Evolutionary conservation across 208 protist species (phyloP).

Genomic region (Acanthamoeba lenticulata): DNA sequence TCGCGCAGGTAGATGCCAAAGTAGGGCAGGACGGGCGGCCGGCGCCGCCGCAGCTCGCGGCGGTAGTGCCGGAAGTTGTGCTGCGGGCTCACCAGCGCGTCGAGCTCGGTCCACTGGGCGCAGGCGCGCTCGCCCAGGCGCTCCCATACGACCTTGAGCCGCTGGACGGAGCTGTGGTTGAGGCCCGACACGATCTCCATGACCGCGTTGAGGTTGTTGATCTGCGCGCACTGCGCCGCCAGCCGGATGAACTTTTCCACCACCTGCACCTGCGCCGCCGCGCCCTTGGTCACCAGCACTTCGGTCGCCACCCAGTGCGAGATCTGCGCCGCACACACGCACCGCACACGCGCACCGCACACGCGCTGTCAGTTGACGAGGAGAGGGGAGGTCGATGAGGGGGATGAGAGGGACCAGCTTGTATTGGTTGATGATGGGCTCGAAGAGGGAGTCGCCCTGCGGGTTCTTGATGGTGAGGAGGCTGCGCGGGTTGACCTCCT

Average conservation of each 20-base stretch:
- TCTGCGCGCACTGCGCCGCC: slow-evolving; percentile 38
- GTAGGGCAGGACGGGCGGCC: slow-evolving; percentile 36
- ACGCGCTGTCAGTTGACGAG: too few relatives aligned
- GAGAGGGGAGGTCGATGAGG: too few relatives aligned
- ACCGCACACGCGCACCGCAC: too few relatives aligned
- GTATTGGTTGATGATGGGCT: slow-evolving; percentile 33
- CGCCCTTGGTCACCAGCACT: neutral
- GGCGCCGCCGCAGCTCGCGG: neutral
- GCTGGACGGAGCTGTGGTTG: slow-evolving; percentile 48
- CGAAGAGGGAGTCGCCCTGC: slow-evolving; percentile 34
- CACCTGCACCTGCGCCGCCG: neutral
- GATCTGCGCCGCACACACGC: too few relatives aligned
- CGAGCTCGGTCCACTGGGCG: neutral
- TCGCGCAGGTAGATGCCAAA: slow-evolving; percentile 52
- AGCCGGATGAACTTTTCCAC: slow-evolving; percentile 55
- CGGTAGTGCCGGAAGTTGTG: slow-evolving; percentile 44
- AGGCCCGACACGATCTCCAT: slow-evolving; percentile 83
- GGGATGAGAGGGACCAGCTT: too few relatives aligned
- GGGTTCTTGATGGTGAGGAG: neutral
- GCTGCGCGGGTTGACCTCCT: neutral
- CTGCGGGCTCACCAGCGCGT: slow-evolving; percentile 13
- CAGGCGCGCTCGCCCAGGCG: neutral
- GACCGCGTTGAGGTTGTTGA: slow-evolving; percentile 79
- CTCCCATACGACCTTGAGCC: slow-evolving; percentile 25
- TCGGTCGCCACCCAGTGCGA: slow-evolving; percentile 39